phyloP scores from a whole-genome alignment of 2,329 filamentous ascomycete species.

The Pestalotiopsis sp. region DNA sequence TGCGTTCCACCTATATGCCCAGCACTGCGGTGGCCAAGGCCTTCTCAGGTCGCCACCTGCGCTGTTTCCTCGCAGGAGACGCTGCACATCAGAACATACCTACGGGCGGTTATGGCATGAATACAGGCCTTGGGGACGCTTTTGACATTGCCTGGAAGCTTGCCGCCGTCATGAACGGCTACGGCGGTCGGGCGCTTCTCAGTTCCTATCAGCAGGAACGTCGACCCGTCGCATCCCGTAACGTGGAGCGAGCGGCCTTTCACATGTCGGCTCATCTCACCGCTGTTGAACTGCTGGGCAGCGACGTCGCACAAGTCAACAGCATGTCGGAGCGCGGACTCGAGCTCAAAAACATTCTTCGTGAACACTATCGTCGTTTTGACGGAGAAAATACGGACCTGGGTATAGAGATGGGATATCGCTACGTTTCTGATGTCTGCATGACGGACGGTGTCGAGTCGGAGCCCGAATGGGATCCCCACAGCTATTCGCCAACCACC shows the following conservation, averaged over 20 bases:
- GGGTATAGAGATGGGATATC: neutral
- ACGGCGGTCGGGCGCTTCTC: constrained; percentile 28
- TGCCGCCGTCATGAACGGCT: constrained; percentile 31
- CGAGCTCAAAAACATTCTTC: neutral
- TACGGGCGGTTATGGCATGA: constrained; percentile 8
- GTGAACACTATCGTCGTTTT: neutral
- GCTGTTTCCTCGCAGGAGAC: neutral
- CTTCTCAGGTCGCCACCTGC: neutral
- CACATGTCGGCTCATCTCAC: neutral
- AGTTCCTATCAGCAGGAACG: constrained; percentile 43
- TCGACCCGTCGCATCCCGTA: constrained; percentile 32
- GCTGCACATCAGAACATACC: neutral
- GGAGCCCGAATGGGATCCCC: neutral
- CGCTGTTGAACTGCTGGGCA: neutral
- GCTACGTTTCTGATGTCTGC: neutral
- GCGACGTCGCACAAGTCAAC: neutral
- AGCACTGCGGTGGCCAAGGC: neutral
- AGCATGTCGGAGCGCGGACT: neutral
- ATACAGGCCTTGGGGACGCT: constrained; percentile 37
- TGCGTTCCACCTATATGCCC: neutral
- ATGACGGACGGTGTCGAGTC: neutral
- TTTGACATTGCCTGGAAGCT: constrained; percentile 48
- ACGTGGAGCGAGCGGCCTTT: neutral
- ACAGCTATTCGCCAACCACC: neutral
- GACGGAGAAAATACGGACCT: neutral